A percentile compares a stretch with the other conserved stretches of the same genome.
Evolutionary conservation across 2,329 filamentous ascomycete species (phyloP).

Genomic region (Whalleya microplaca): DNA sequence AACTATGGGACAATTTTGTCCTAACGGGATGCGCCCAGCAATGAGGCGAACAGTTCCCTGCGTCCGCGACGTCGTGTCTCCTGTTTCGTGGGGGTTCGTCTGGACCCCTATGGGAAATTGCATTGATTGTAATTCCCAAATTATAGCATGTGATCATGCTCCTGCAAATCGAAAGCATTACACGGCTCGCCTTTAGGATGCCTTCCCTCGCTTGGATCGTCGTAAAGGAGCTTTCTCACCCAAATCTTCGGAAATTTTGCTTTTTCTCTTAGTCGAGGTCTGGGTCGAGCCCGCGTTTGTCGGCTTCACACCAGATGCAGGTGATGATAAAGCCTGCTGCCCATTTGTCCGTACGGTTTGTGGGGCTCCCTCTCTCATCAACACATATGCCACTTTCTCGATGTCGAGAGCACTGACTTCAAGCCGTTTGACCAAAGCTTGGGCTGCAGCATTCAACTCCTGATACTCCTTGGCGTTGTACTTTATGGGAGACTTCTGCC

Average conservation of each 20-base stretch:
- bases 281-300: conserved; percentile 8
- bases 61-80: conserved; percentile 31
- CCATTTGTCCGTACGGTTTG: conserved; percentile 6
- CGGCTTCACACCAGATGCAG: conserved; percentile 19
- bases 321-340: neutral
- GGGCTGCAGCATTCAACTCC: conserved; percentile 51
- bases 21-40: conserved; percentile 24
- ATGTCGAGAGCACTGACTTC: conserved; percentile 62
- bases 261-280: conserved; percentile 28
- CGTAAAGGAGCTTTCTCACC: conserved; percentile 25
- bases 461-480: conserved; percentile 73
- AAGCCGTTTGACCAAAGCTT: conserved; percentile 51
- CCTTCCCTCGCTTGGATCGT: conserved; percentile 35
- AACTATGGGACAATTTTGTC: conserved; percentile 13
- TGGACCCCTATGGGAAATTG: conserved; percentile 8
- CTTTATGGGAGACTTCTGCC: conserved; percentile 59
- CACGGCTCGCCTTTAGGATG: conserved; percentile 14
- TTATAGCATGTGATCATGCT: conserved; percentile 9
- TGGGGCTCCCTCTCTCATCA: conserved; percentile 51
- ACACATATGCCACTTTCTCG: conserved; percentile 73
- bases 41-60: conserved; percentile 13
- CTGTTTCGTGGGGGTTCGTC: conserved; percentile 17
- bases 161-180: neutral
- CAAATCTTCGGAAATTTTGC: conserved; percentile 13
- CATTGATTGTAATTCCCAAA: conserved; percentile 20